These are phyloP conservation scores for Nicotiana noctiflora DNA, from an alignment of 257 asterid genomes.

Conservation along the genomic window DNA sequence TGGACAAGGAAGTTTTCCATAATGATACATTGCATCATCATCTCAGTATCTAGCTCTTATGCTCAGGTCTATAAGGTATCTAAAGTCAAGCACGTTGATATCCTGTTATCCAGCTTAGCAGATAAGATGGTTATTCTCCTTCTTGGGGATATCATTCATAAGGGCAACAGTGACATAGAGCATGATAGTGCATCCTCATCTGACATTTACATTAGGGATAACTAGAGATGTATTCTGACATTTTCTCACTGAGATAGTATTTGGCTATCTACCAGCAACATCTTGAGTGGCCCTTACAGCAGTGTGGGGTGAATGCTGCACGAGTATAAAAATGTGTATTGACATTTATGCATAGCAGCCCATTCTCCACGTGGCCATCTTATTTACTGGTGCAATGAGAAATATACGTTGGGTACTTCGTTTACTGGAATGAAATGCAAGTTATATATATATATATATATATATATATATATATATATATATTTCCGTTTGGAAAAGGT, in stretches of 20 bases:
- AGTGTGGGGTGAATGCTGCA: neutral
- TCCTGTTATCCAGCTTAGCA: neutral
- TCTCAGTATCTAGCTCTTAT: neutral
- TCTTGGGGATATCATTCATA: neutral
- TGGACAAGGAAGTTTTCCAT: neutral
- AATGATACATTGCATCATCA: neutral
- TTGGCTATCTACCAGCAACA: neutral
- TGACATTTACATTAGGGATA: neutral
- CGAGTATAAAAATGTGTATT: neutral
- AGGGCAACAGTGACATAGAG: neutral
- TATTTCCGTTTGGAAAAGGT: neutral
- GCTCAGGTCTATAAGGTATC: neutral
- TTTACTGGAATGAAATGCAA: neutral
- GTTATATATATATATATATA: neutral
- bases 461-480: no score
- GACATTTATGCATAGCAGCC: neutral
- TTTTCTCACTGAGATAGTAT: no score
- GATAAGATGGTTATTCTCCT: neutral
- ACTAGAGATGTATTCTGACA: neutral
- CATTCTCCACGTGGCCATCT: neutral
- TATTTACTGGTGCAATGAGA: neutral
- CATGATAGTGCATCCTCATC: neutral
- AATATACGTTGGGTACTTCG: neutral
- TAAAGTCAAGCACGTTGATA: neutral
- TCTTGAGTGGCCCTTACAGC: neutral